Base-by-base conservation (phyloP, 73 alveolate genomes). In the Paraurostyla sp. region DNA sequence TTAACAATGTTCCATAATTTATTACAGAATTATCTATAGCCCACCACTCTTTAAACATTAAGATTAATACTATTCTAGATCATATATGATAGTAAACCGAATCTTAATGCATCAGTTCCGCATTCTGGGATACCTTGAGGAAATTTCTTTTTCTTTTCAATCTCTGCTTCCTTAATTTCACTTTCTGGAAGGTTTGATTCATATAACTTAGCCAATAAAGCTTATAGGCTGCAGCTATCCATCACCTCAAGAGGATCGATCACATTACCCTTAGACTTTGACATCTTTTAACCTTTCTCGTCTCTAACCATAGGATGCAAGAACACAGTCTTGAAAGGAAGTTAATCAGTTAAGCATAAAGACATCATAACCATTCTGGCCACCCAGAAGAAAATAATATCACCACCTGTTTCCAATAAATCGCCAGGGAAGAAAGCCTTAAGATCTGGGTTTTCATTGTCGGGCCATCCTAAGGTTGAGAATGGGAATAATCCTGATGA, bases 311-410 rank as follows among this genome's bases (percentile, higher is more conserved):
- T 92, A 1, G 99, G 99, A 86, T 96, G 99, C 35, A 97, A 94
- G 95, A 91, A 97, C 40, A 97, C 99, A 16, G 98, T 93, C 88
- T 92, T 96, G 91, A 98, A 98, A 27, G 99, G 99, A 48, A 98
- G 96, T 83, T 94, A 85, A 68, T 97, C 99, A 65, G 98, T 94
- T 69, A 98, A 93, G 75, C 97, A 94, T 65, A 96, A 93, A 85
- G 98, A 80, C 99, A 98, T 97, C 98, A 97, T 94, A 71, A 98
- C 99, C 99, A 98, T 98, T 83, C 99, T 95, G 13, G 99, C 99
- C 11, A 97, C 99, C 99, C 99, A 96, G 97, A 98, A 98, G 98
- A 98, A 98, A 33, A 98, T 89, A 73, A 98, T 98, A 93, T 98
- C 99, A 93, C 97, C 99, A 20, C 99, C 99, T 11, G 99, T 97